Percentiles rank a stretch among this genome's conserved stretches.
These are phyloP conservation scores for Chytridium lagenaria DNA, from an alignment of 371 early-diverging fungal genomes.

Conservation along the genomic window DNA sequence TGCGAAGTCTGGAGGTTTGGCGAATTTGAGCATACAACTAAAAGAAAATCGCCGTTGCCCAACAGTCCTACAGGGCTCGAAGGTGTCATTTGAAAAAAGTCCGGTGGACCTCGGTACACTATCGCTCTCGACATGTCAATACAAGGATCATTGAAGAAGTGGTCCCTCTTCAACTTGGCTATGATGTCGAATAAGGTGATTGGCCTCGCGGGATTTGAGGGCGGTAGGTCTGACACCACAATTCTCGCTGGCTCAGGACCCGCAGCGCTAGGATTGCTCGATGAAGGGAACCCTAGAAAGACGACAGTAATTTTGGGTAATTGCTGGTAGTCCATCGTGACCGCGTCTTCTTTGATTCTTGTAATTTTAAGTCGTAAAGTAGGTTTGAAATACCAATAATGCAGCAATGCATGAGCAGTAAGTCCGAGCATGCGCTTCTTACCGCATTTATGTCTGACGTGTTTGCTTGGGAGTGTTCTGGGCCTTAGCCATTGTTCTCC, in stretches of 20 bases:
- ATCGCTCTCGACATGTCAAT: conserved; percentile 6
- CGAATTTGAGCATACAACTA: conserved; percentile 33
- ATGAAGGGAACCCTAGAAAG: conserved; percentile 23
- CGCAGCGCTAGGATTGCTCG: not conserved
- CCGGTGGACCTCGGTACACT: conserved; percentile 28
- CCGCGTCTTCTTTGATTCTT: no score
- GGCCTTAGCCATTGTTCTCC: no score
- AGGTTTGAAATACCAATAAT: no score
- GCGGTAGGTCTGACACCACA: not conserved
- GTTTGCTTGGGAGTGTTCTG: no score
- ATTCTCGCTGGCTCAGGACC: not conserved
- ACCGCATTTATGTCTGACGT: no score
- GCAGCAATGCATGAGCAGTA: no score
- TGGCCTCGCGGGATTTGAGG: not conserved
- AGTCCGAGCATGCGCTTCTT: no score
- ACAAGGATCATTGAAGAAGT: conserved; percentile 1
- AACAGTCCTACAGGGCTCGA: conserved; percentile 14
- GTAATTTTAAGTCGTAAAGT: no score
- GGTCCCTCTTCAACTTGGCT: not conserved
- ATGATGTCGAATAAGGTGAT: conserved; percentile 15
- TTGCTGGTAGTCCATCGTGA: not conserved
- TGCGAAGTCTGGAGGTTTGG: no score
- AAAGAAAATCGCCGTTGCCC: conserved; percentile 27
- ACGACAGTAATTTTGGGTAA: conserved; percentile 19
- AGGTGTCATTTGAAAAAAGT: conserved; percentile 20